Percentiles rank a stretch among this genome's conserved stretches.
Evolutionary conservation across 2,329 filamentous ascomycete genomes (phyloP).

Genomic region (Cladobotryum protrusum): DNA sequence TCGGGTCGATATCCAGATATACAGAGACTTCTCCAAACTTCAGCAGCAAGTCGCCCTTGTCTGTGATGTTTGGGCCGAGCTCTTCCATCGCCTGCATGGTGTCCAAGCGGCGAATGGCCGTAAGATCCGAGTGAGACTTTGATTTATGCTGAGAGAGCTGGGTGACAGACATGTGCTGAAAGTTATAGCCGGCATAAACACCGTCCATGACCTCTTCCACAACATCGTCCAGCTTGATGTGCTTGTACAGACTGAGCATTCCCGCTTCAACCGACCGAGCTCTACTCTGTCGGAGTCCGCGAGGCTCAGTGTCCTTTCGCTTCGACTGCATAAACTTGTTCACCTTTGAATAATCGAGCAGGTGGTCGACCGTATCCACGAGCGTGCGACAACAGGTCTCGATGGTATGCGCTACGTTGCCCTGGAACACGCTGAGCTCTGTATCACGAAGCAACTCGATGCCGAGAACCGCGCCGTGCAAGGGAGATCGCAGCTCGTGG

Average conservation of each 20-base stretch:
- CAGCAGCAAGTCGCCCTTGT: background rate
- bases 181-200: slow-evolving; percentile 40
- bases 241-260: slow-evolving; percentile 17
- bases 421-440: slow-evolving; percentile 38
- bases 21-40: slow-evolving; percentile 21
- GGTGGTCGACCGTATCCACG: slow-evolving; percentile 48
- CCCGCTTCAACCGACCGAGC: slow-evolving; percentile 10
- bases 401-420: slow-evolving; percentile 42
- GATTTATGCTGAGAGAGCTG: slow-evolving; percentile 15
- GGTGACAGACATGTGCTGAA: slow-evolving; percentile 22
- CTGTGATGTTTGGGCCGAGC: slow-evolving; percentile 4
- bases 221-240: slow-evolving; percentile 33
- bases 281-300: slow-evolving; percentile 4
- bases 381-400: slow-evolving; percentile 46
- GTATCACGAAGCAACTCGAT: slow-evolving; percentile 50
- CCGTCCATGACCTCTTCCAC: slow-evolving; percentile 44
- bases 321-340: slow-evolving; percentile 29
- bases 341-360: slow-evolving; percentile 51
- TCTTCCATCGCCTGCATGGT: slow-evolving; percentile 38
- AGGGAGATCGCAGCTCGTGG: slow-evolving; percentile 54
- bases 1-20: slow-evolving; percentile 35
- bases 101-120: slow-evolving; percentile 19
- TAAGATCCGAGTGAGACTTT: slow-evolving; percentile 9
- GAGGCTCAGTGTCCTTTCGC: background rate
- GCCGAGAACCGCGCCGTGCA: slow-evolving; percentile 54